Percentiles rank a stretch among this genome's conserved stretches.
Evolutionary conservation across 441 rosid genomes (phyloP).

Genomic region (Erodium moschatum): DNA sequence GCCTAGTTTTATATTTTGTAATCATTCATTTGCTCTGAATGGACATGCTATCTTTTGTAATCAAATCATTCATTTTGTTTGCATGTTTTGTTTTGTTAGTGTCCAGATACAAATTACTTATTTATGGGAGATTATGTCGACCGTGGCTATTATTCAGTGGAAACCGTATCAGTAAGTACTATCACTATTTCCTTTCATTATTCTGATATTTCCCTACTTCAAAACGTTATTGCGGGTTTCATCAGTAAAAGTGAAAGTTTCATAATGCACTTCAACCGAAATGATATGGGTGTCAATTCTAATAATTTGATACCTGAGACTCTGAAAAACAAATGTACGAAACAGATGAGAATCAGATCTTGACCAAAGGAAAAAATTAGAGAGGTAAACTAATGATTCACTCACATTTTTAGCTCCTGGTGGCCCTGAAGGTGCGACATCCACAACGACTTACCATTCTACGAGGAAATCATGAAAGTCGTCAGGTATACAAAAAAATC

Average conservation of each 20-base stretch:
- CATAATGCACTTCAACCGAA: too few relatives aligned
- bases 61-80: constrained; percentile 9
- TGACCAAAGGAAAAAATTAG: neutral
- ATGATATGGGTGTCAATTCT: neutral
- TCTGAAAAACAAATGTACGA: neutral
- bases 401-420: constrained; percentile 48
- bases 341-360: neutral
- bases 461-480: too few relatives aligned
- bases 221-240: neutral
- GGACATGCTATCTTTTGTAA: neutral
- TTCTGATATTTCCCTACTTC: neutral
- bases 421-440: constrained; percentile 72
- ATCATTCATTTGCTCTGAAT: neutral
- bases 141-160: constrained; percentile 74
- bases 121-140: constrained; percentile 76
- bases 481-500: constrained; percentile 71
- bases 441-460: constrained; percentile 73
- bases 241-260: neutral
- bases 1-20: neutral
- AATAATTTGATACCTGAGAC: neutral
- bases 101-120: constrained; percentile 68
- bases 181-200: constrained; percentile 1
- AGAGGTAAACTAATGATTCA: constrained; percentile 2
- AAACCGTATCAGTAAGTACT: constrained; percentile 69
- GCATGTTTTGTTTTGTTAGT: constrained; percentile 29